phyloP scores from a whole-genome alignment of 257 asterid species.

The Lavandula angustifolia region DNA sequence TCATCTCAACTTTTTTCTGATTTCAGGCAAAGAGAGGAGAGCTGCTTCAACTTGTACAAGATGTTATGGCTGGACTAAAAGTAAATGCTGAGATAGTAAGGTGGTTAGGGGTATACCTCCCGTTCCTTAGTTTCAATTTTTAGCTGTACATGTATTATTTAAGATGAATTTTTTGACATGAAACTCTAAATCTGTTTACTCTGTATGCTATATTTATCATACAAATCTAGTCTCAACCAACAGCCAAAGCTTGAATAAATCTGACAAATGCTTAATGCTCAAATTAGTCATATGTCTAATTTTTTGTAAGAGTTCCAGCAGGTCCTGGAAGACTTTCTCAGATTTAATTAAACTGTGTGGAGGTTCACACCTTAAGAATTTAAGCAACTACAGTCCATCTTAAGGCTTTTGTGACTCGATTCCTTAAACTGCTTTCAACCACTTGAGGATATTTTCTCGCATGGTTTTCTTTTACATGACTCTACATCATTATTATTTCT shows the following conservation, averaged over 20 bases:
- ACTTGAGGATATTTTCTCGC: neutral
- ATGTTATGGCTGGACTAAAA: constrained; percentile 87
- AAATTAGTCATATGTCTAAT: neutral
- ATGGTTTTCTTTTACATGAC: neutral
- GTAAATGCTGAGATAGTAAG: constrained; percentile 77
- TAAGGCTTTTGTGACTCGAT: constrained; percentile 4
- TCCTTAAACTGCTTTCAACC: neutral
- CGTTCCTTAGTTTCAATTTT: constrained; percentile 6
- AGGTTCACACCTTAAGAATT: constrained; percentile 13
- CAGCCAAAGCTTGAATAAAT: constrained; percentile 3
- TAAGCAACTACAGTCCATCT: constrained; percentile 9
- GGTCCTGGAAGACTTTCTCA: neutral
- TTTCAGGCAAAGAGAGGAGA: constrained; percentile 87
- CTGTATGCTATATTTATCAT: neutral
- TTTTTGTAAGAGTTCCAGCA: neutral
- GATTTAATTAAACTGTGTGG: constrained; percentile 1
- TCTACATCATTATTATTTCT: constrained; percentile 7
- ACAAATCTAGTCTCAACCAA: neutral
- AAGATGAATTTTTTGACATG: constrained; percentile 9
- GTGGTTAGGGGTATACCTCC: constrained; percentile 64
- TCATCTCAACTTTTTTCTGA: constrained; percentile 9
- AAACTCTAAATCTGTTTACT: neutral
- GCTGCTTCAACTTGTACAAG: constrained; percentile 87
- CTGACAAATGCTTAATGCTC: neutral
- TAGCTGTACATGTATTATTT: constrained; percentile 13